Base-by-base conservation (phyloP, 1,284 basidiomycete species). In the Leucoagaricus sp. region DNA sequence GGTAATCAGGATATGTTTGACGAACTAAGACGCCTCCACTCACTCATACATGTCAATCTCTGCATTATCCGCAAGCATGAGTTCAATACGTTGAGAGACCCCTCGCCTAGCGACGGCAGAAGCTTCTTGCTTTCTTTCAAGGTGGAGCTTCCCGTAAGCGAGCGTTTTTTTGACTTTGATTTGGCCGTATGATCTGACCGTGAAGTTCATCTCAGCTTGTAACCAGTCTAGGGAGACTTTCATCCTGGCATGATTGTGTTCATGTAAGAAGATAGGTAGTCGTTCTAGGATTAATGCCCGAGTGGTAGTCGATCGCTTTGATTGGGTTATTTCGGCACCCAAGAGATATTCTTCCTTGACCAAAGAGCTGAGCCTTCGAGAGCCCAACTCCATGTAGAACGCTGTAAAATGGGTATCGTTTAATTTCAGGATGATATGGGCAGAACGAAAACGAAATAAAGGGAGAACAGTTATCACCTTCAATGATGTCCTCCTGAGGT, bases 21-120 rank as follows among this genome's bases (percentile, higher is more conserved):
- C 15, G 54, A 31, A 48, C 55, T 31, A 25, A 34, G 23, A 28
- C 49, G 10, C 7, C n/a, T 48, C 44, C 12, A 80, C 91, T 74
- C 64, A 93, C 91, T 97, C 95, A 66, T 93, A 97, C 82, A 93
- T 91, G 67, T 98, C 95, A n/a, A 90, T 74, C 60, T 91, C 82
- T 9, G 87, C 76, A 58, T 87, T 85, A 15, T 79, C 76, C 4
- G 93, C 89, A 31, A 97, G 74, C 77, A 88, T 93, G 26, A 97
- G 69, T 41, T 89, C 80, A 46, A 96, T 84, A 8, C 84, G 79
- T 8, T 90, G 86, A 42, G 74, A 77, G 1, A 80, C 77, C 15
- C 74, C 68, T 34, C 82, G 77, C 57, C 80, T 79, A 15, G 91
- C 89, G 50, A 86, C 86, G 4, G 93, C 93, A 38, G 92, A 94